Conservation (phyloP, 495 filamentous ascomycete genomes). For the Hypoxylon subgilvum region DNA sequence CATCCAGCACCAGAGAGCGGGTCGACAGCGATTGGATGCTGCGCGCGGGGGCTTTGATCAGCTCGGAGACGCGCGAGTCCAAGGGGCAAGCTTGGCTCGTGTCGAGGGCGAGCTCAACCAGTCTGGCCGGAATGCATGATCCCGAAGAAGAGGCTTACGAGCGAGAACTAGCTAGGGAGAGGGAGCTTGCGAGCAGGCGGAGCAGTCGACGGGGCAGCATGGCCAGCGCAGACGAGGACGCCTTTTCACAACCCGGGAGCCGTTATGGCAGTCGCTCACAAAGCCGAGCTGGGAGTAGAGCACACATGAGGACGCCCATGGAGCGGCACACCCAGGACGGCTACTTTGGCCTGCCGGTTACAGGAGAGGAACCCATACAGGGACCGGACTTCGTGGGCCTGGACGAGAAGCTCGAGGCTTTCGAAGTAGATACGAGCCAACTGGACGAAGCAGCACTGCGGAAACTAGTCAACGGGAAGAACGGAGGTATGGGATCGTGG, state of each 20-base stretch:
- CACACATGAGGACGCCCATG: slow-evolving; percentile 43
- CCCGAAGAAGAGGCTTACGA: slow-evolving; percentile 55
- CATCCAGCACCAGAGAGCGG: slow-evolving; percentile 31
- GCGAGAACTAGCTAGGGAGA: slow-evolving; percentile 50
- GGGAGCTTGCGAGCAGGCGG: slow-evolving; percentile 42
- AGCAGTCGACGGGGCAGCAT: slow-evolving; percentile 45
- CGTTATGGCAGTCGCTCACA: slow-evolving; percentile 53
- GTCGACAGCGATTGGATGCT: slow-evolving; percentile 75
- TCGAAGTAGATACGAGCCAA: slow-evolving; percentile 46
- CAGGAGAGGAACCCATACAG: slow-evolving; percentile 43
- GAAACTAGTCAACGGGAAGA: slow-evolving; percentile 62
- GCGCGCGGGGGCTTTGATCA: slow-evolving; percentile 72
- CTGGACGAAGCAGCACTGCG: slow-evolving; percentile 63
- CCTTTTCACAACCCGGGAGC: slow-evolving; percentile 49
- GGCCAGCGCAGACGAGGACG: slow-evolving; percentile 44
- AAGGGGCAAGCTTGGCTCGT: slow-evolving; percentile 82
- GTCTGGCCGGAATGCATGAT: slow-evolving; percentile 60
- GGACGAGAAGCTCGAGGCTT: slow-evolving; percentile 54
- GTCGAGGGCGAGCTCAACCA: slow-evolving; percentile 74
- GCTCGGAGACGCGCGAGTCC: slow-evolving; percentile 72
- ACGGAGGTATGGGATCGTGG: slow-evolving; percentile 74
- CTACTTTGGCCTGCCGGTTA: slow-evolving; percentile 52
- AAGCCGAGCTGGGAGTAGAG: slow-evolving; percentile 52
- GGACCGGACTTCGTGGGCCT: slow-evolving; percentile 68
- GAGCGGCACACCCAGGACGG: slow-evolving; percentile 49